Conservation (phyloP, 257 asterid genomes). For the Echium plantagineum region DNA sequence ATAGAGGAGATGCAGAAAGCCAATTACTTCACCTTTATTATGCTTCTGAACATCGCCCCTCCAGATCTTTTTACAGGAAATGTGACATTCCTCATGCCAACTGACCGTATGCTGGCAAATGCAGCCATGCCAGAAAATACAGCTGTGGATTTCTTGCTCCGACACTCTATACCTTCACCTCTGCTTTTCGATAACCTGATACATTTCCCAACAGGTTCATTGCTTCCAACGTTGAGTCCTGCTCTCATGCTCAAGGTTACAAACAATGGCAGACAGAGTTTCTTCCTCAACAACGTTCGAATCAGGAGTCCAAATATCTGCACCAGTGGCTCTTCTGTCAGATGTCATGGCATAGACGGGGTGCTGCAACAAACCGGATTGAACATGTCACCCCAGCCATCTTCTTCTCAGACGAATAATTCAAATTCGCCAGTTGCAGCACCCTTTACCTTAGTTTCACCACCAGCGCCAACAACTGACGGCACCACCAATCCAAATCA, state of each 20-base stretch:
- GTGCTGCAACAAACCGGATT: constrained; percentile 17
- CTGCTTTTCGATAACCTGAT: constrained; percentile 46
- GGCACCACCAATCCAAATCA: neutral
- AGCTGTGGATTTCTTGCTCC: constrained; percentile 43
- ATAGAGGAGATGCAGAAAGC: constrained; percentile 63
- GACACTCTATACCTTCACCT: constrained; percentile 60
- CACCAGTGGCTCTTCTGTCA: constrained; percentile 31
- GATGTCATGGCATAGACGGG: constrained; percentile 84
- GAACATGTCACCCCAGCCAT: neutral
- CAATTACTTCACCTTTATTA: constrained; percentile 57
- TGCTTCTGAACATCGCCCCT: constrained; percentile 71
- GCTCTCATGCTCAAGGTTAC: constrained; percentile 33
- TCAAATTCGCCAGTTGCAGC: neutral
- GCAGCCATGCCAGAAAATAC: constrained; percentile 18
- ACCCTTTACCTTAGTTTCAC: neutral
- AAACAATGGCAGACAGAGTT: constrained; percentile 31
- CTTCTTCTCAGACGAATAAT: neutral
- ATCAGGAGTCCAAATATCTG: constrained; percentile 58
- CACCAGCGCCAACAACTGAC: neutral
- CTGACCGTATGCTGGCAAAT: constrained; percentile 35
- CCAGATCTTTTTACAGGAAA: constrained; percentile 18
- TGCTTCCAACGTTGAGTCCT: constrained; percentile 55
- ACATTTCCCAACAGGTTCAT: constrained; percentile 53
- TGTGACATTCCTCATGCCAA: constrained; percentile 72
- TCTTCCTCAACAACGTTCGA: constrained; percentile 51